A percentile compares a stretch with the other conserved stretches of the same genome.
Conservation (phyloP, 164 flowering plant species). For the Hamamelis virginiana region DNA sequence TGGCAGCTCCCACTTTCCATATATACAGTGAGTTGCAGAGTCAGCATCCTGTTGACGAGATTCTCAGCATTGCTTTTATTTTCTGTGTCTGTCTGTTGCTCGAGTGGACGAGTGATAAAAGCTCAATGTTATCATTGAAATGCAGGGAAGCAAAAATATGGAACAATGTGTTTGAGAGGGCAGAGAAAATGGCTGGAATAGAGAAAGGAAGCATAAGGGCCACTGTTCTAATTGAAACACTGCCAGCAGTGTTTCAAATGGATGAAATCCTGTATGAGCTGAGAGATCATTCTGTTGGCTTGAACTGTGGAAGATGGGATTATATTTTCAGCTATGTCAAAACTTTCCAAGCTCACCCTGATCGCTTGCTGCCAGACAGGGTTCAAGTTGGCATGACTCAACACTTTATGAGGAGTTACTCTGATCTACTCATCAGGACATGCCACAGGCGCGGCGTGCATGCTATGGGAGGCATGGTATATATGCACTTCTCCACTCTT, state of each 20-base stretch:
- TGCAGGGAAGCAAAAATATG: conserved; percentile 94
- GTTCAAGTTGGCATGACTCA: conserved; percentile 85
- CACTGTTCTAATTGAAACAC: conserved; percentile 88
- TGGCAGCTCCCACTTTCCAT: too few species aligned
- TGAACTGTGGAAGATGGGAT: conserved; percentile 98
- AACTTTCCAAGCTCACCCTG: conserved; percentile 84
- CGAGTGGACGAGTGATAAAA: neutral
- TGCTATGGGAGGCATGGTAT: conserved; percentile 98
- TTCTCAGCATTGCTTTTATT: too few species aligned
- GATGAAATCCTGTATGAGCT: conserved; percentile 86
- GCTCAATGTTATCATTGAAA: neutral
- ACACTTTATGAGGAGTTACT: conserved; percentile 86
- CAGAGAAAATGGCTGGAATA: conserved; percentile 80
- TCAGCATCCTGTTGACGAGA: too few species aligned
- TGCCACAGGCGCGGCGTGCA: conserved; percentile 92
- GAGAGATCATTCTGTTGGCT: conserved; percentile 80
- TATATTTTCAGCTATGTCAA: conserved; percentile 95
- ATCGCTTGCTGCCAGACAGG: conserved; percentile 80
- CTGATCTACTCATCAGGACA: conserved; percentile 82
- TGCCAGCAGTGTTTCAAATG: conserved; percentile 95
- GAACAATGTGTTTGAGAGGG: conserved; percentile 82
- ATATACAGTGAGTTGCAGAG: too few species aligned
- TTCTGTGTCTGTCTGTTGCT: too few species aligned
- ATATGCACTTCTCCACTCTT: too few species aligned
- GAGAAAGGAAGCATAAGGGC: conserved; percentile 84